phyloP scores from a whole-genome alignment of 2,329 filamentous ascomycete species.

The Hypoxylon sp. region DNA sequence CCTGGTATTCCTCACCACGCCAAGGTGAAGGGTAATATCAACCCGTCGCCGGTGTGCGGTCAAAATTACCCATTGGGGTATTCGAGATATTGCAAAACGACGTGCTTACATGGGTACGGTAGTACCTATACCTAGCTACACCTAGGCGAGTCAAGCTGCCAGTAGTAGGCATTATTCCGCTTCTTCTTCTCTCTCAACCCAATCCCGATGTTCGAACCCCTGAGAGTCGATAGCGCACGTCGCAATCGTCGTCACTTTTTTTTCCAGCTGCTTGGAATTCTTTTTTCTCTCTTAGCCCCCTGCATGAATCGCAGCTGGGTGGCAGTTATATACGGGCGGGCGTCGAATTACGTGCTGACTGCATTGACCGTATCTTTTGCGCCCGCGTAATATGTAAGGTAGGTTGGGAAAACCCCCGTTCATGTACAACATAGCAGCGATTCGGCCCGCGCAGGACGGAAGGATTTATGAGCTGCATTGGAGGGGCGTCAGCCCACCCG shows the following conservation, averaged over 20 bases:
- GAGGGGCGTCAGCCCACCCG: slow-evolving; percentile 1
- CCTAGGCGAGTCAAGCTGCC: neutral
- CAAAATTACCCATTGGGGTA: slow-evolving; percentile 10
- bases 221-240: slow-evolving; percentile 12
- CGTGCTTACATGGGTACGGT: slow-evolving; percentile 10
- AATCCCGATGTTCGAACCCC: slow-evolving; percentile 16
- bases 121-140: neutral
- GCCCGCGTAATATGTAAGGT: neutral
- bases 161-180: slow-evolving; percentile 3
- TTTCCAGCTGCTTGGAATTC: neutral
- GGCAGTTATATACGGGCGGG: neutral
- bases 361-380: slow-evolving; percentile 4
- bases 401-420: neutral
- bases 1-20: neutral
- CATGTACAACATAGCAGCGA: slow-evolving; percentile 36
- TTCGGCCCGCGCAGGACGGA: slow-evolving; percentile 38
- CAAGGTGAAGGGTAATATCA: slow-evolving; percentile 10
- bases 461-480: slow-evolving; percentile 40
- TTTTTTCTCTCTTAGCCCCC: too few species aligned
- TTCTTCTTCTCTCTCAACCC: neutral
- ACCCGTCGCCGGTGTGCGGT: neutral
- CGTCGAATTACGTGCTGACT: slow-evolving; percentile 11
- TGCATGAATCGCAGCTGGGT: too few species aligned
- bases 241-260: slow-evolving; percentile 7
- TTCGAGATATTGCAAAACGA: neutral